Evolutionary conservation across 2,329 filamentous ascomycete genomes (phyloP), one percentile per base, ranked within the genome.

Genomic region (Ophiostoma ulmi): DNA sequence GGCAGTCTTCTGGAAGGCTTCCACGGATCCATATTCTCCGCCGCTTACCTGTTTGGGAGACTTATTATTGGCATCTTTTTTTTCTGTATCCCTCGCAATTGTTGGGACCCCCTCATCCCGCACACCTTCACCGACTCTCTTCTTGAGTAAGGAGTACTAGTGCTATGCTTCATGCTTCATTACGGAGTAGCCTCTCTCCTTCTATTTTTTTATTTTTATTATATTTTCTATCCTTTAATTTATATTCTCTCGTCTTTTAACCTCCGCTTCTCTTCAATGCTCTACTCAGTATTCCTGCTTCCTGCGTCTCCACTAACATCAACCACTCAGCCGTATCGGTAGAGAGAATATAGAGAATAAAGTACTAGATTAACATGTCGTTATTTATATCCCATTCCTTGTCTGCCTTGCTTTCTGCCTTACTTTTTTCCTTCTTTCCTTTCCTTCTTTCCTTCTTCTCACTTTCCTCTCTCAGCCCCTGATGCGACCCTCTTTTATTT

Each of bases 1-100:
- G 63, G 63, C 35, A 65, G 36, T 38, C 63, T 65, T 65, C 63
- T 65, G 63, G 63, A 65, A 65, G 35, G 35, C 63, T 65, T 65
- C 63, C 14, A 35, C 26, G 36, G 14, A 14, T 65, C 63, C 63
- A 65, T 7, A n/a, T 65, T 39, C n/a, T 65, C 35, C 63, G 36
- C 31, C 63, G 52, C 52, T 58, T 58, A 58, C 52, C n/a, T 14
- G n/a, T 26, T 58, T 58, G 52, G 52, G n/a, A 17, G 17, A 20
- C 7, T 8, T 7, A 4, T 4, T 26, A 22, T 58, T 58, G 52
- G 52, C 52, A 11, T 5, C 13, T 48, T 55, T 26, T 26, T 26
- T 14, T 58, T 26, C 10, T 13, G 26, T 31, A 31, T 31, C 3
- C 10, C 39, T 41, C 14, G 39, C 39, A 13, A 17, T 44, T 44